Percentiles rank a stretch among this genome's conserved stretches.
These are phyloP conservation scores for Penicillium desertorum DNA, from an alignment of 495 filamentous ascomycete genomes.

Conservation along the genomic window DNA sequence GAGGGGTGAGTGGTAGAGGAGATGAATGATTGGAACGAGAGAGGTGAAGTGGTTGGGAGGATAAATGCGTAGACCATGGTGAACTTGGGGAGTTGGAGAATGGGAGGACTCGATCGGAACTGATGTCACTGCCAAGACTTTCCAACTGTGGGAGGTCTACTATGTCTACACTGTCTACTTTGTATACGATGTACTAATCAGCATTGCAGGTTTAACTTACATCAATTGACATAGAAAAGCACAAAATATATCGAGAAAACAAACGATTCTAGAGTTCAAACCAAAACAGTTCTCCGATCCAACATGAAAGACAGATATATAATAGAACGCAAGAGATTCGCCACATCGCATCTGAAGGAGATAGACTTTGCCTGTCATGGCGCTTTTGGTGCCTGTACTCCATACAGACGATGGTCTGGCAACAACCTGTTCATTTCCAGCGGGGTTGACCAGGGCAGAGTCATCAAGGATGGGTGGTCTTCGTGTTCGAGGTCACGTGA, in stretches of 20 bases:
- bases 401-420: too few relatives aligned
- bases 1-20: slow-evolving; percentile 75
- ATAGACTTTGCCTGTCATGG: too few relatives aligned
- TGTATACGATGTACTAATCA: too few relatives aligned
- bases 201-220: not conserved
- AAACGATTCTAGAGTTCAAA: not conserved
- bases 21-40: slow-evolving; percentile 73
- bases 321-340: not conserved
- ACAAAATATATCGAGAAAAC: not conserved
- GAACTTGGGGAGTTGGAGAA: slow-evolving; percentile 25
- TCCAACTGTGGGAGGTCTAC: too few relatives aligned
- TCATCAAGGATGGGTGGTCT: too few relatives aligned
- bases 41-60: slow-evolving; percentile 79
- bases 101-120: slow-evolving; percentile 8
- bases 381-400: too few relatives aligned
- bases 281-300: not conserved
- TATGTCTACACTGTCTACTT: too few relatives aligned
- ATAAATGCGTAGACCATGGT: slow-evolving; percentile 83
- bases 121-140: slow-evolving; percentile 27
- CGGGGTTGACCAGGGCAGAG: too few relatives aligned
- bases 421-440: not conserved
- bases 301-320: not conserved
- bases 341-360: not conserved
- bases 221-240: not conserved
- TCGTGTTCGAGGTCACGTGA: too few relatives aligned